These are phyloP conservation scores for Bondarzewia mesenterica DNA, from an alignment of 1,284 basidiomycete species.

Conservation along the genomic window DNA sequence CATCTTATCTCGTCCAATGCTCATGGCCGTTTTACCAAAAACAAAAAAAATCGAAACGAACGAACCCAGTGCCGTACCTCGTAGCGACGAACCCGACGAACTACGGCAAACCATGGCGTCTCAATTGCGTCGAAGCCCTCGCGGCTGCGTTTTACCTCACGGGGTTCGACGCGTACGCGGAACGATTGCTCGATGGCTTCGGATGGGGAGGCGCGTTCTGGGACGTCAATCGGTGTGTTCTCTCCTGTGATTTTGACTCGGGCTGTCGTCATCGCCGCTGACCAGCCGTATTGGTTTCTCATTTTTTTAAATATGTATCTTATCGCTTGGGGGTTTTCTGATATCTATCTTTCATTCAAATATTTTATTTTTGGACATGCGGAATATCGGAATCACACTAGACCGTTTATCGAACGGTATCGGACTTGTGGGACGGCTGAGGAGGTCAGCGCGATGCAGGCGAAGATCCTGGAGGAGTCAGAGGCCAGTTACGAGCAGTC, in stretches of 20 bases:
- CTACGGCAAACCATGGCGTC: conserved; percentile 88
- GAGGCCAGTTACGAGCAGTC: conserved; percentile 55
- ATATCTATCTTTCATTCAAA: too few species aligned
- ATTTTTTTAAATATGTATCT: too few species aligned
- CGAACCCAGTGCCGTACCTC: conserved; percentile 75
- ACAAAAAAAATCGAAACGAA: not conserved
- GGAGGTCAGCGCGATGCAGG: conserved; percentile 63
- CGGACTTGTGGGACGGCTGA: conserved; percentile 57
- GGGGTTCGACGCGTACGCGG: conserved; percentile 76
- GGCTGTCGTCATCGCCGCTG: too few species aligned
- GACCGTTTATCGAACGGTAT: conserved; percentile 66
- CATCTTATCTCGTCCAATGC: too few species aligned
- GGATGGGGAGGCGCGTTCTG: conserved; percentile 86
- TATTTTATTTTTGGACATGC: too few species aligned
- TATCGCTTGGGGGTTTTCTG: too few species aligned
- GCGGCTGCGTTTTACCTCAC: conserved; percentile 91
- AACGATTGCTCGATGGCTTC: conserved; percentile 69
- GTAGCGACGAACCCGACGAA: conserved; percentile 92
- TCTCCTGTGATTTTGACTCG: too few species aligned
- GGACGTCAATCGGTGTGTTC: conserved; percentile 67
- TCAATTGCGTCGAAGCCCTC: conserved; percentile 90
- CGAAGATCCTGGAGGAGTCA: conserved; percentile 67
- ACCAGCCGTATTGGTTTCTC: too few species aligned
- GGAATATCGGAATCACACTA: conserved; percentile 17
- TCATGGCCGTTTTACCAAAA: conserved; percentile 1